Percentiles rank a stretch among this genome's conserved stretches.
phyloP scores from a whole-genome alignment of 352 stramenopile genomes.

The Pythium insidiosum region DNA sequence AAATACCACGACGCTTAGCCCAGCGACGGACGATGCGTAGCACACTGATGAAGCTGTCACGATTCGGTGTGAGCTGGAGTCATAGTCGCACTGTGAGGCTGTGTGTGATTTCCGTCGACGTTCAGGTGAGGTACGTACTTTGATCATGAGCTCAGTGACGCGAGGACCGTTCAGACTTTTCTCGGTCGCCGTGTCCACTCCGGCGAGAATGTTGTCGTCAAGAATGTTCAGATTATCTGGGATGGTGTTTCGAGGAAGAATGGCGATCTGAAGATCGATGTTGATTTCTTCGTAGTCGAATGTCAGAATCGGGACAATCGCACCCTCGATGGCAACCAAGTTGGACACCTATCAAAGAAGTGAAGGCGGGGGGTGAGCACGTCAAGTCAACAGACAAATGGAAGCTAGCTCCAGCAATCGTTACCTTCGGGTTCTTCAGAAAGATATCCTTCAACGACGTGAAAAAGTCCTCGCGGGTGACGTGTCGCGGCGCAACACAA shows the following conservation, averaged over 20 bases:
- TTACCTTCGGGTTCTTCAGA: slow-evolving; percentile 90
- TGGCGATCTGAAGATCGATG: slow-evolving; percentile 97
- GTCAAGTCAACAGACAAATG: too few species aligned
- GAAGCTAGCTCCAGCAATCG: too few species aligned
- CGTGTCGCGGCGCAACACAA: slow-evolving; percentile 93
- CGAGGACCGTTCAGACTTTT: slow-evolving; percentile 87
- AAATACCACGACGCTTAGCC: slow-evolving; percentile 92
- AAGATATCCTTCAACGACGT: slow-evolving; percentile 89
- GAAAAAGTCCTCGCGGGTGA: slow-evolving; percentile 97
- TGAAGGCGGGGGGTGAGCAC: too few species aligned
- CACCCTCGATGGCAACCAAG: slow-evolving; percentile 80
- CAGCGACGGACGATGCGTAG: slow-evolving; percentile 83
- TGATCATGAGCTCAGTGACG: slow-evolving; percentile 90
- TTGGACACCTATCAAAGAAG: slow-evolving; percentile 19
- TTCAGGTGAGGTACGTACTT: slow-evolving; percentile 21
- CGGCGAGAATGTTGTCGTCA: slow-evolving; percentile 83
- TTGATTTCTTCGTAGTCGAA: slow-evolving; percentile 99
- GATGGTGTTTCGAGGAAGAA: slow-evolving; percentile 89
- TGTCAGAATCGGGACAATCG: slow-evolving; percentile 96
- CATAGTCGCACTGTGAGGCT: background rate
- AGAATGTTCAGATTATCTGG: slow-evolving; percentile 87
- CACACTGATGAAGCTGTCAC: slow-evolving; percentile 84
- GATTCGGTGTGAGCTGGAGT: slow-evolving; percentile 62
- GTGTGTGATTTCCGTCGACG: background rate
- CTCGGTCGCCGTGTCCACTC: slow-evolving; percentile 81